A percentile compares a stretch with the other conserved stretches of the same genome.
phyloP scores from a whole-genome alignment of 2,329 filamentous ascomycete genomes.

The Aspergillus sp. region DNA sequence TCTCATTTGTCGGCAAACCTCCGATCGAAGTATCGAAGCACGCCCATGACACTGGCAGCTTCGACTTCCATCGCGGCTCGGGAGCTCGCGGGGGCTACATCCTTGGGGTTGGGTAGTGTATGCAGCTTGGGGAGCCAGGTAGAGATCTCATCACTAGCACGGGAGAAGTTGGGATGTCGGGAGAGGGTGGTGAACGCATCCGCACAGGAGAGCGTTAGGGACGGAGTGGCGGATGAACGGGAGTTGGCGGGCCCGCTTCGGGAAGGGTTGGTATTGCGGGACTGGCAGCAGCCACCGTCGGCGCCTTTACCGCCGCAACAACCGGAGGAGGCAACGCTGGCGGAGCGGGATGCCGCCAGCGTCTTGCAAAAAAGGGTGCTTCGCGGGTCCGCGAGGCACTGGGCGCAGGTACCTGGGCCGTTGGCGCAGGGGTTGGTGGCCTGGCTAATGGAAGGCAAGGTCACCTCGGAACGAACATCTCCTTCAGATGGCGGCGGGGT shows the following conservation, averaged over 20 bases:
- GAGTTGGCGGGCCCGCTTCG: slow-evolving; percentile 23
- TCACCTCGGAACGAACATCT: slow-evolving; percentile 57
- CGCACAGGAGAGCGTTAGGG: slow-evolving; percentile 66
- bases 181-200: slow-evolving; percentile 77
- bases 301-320: slow-evolving; percentile 62
- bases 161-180: slow-evolving; percentile 72
- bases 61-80: slow-evolving; percentile 70
- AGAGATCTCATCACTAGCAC: slow-evolving; percentile 70
- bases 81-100: slow-evolving; percentile 28
- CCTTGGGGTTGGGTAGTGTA: slow-evolving; percentile 47
- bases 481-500: slow-evolving; percentile 54
- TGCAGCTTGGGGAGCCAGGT: slow-evolving; percentile 73
- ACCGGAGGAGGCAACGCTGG: slow-evolving; percentile 37
- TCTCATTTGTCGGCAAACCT: slow-evolving; percentile 54
- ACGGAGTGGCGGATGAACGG: slow-evolving; percentile 34
- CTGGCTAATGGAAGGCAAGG: slow-evolving; percentile 34
- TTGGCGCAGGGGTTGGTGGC: slow-evolving; percentile 53
- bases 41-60: slow-evolving; percentile 79
- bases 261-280: slow-evolving; percentile 25
- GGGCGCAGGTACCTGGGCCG: slow-evolving; percentile 74
- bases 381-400: slow-evolving; percentile 73
- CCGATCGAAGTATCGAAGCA: slow-evolving; percentile 77
- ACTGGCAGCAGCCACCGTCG: slow-evolving; percentile 63
- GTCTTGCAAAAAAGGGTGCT: slow-evolving; percentile 81
- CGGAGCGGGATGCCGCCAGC: slow-evolving; percentile 61